Conservation (phyloP, 768 basidiomycete genomes). For the Naematelia aurantialba region DNA sequence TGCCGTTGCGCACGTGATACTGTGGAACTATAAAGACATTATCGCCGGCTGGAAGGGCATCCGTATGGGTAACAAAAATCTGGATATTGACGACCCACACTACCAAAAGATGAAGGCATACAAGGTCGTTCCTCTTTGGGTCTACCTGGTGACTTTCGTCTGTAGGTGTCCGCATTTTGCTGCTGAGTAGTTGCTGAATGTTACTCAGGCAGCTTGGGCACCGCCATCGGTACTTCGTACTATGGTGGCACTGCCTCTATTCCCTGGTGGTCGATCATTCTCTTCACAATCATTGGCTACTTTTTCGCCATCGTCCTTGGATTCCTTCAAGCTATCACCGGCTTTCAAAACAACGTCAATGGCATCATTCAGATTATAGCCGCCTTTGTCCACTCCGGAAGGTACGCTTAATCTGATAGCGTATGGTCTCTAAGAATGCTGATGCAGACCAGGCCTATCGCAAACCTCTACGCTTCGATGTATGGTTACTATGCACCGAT, state of each 20-base stretch:
- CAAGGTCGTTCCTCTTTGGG: constrained; percentile 42
- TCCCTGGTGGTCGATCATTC: constrained; percentile 40
- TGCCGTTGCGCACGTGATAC: constrained; percentile 55
- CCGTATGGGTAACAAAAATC: constrained; percentile 40
- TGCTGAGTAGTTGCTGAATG: background rate
- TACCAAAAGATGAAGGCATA: constrained; percentile 44
- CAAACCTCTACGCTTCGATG: constrained; percentile 64
- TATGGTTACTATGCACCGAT: constrained; percentile 53
- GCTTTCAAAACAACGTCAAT: constrained; percentile 56
- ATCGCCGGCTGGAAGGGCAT: constrained; percentile 41
- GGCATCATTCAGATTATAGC: constrained; percentile 58
- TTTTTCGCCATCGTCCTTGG: constrained; percentile 59
- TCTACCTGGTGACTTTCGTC: background rate
- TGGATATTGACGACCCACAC: constrained; percentile 57
- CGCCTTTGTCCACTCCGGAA: constrained; percentile 60
- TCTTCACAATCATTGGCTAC: constrained; percentile 46
- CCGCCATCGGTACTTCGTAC: constrained; percentile 55
- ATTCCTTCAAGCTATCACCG: constrained; percentile 57
- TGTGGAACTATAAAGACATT: constrained; percentile 60
- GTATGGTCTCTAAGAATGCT: too few relatives aligned
- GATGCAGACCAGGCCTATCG: constrained; percentile 64
- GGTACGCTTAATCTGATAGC: too few relatives aligned
- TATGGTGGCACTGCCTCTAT: constrained; percentile 48
- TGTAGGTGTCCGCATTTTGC: background rate
- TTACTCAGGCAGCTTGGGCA: constrained; percentile 40